Percentiles rank a stretch among this genome's conserved stretches.
Evolutionary conservation across 1,139 yeast species (phyloP).

Genomic region (Kluyveromyces marxianus): DNA sequence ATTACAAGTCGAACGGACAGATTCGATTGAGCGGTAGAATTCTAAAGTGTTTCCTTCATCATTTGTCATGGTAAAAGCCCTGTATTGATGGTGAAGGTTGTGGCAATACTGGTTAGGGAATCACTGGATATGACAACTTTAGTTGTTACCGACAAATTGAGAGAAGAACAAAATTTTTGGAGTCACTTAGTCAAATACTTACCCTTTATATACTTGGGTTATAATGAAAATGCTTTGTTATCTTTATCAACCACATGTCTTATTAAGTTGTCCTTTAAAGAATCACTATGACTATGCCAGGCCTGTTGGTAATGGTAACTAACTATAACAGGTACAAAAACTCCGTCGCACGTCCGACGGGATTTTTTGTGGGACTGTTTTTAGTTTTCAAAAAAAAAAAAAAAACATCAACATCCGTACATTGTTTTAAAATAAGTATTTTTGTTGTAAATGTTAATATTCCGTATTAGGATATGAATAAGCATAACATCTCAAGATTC

Average conservation of each 20-base stretch:
- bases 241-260: neutral
- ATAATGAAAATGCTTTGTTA: neutral
- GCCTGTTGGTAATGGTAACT: too few relatives aligned
- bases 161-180: too few relatives aligned
- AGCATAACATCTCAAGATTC: too few relatives aligned
- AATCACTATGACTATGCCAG: too few relatives aligned
- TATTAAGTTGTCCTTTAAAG: too few relatives aligned
- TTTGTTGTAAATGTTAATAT: neutral
- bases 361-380: neutral
- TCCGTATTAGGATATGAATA: too few relatives aligned
- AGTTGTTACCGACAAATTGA: too few relatives aligned
- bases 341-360: neutral
- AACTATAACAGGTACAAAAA: neutral
- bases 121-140: too few relatives aligned
- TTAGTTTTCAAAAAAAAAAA: neutral
- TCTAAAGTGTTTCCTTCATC: neutral
- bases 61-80: neutral
- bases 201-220: too few relatives aligned
- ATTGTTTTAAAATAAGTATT: neutral
- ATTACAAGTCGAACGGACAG: conserved; percentile 45
- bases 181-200: too few relatives aligned
- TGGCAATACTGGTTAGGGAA: neutral
- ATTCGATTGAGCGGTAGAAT: conserved; percentile 31
- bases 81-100: neutral
- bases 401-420: neutral